Evolutionary conservation across 345 rosid genomes (phyloP).

Genomic region (Hirschfeldia incana): DNA sequence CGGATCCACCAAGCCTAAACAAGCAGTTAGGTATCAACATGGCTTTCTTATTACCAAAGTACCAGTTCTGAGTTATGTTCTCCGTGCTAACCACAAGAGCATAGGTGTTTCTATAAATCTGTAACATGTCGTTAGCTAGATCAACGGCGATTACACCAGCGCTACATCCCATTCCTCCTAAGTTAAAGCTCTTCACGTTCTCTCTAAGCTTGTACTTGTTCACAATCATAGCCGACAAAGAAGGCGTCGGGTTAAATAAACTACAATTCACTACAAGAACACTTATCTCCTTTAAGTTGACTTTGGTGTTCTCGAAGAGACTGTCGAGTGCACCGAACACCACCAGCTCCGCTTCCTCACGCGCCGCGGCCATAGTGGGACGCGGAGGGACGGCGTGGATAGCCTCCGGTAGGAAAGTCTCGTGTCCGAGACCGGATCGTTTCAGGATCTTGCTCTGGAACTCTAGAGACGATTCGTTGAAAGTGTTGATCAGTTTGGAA

Average conservation of each 20-base stretch:
- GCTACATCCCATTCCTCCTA: constrained; percentile 43
- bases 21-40: constrained; percentile 3
- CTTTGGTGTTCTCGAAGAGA: constrained; percentile 64
- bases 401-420: constrained; percentile 74
- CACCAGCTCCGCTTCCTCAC: constrained; percentile 91
- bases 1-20: not conserved
- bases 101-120: constrained; percentile 44
- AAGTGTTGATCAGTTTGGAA: constrained; percentile 53
- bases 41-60: constrained; percentile 21
- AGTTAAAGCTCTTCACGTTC: constrained; percentile 35
- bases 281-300: constrained; percentile 73
- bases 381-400: constrained; percentile 70
- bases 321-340: constrained; percentile 79
- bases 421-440: constrained; percentile 88
- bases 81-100: constrained; percentile 81
- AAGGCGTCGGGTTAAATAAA: constrained; percentile 40
- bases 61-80: constrained; percentile 91
- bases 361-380: constrained; percentile 80
- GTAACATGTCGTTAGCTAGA: constrained; percentile 40
- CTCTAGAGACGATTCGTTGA: constrained; percentile 66
- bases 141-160: constrained; percentile 40
- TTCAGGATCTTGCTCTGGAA: constrained; percentile 76
- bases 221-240: constrained; percentile 39
- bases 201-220: constrained; percentile 38
- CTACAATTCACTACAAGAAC: constrained; percentile 41